Percentiles rank a stretch among this genome's conserved stretches.
phyloP scores from a whole-genome alignment of 2,329 filamentous ascomycete species.

The Didymella pomorum region DNA sequence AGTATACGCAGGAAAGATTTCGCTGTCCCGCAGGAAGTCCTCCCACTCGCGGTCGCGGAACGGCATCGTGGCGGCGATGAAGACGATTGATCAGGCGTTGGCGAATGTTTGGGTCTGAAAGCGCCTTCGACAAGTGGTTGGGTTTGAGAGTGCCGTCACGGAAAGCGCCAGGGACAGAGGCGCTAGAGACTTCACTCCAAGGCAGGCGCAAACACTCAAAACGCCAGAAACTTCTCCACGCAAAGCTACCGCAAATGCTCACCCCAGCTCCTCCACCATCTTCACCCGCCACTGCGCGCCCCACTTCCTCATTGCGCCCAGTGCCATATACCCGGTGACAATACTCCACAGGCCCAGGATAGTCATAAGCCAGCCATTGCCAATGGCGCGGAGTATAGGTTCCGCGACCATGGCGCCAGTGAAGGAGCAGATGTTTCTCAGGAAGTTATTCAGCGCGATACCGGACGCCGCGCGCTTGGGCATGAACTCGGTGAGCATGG shows the following conservation, averaged over 20 bases:
- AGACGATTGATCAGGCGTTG: too few species aligned
- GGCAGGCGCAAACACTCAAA: too few species aligned
- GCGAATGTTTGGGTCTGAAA: too few species aligned
- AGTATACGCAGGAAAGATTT: slow-evolving; percentile 33
- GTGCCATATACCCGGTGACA: slow-evolving; percentile 55
- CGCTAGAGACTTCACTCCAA: too few species aligned
- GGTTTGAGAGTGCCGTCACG: too few species aligned
- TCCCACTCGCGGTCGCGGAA: slow-evolving; percentile 30
- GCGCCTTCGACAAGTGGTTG: too few species aligned
- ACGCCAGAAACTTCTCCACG: not conserved
- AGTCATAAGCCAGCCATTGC: slow-evolving; percentile 53
- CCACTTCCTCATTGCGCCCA: slow-evolving; percentile 69
- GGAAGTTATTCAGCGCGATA: slow-evolving; percentile 53
- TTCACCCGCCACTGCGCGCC: slow-evolving; percentile 68
- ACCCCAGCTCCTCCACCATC: slow-evolving; percentile 61
- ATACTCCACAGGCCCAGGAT: slow-evolving; percentile 59
- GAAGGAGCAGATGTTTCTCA: slow-evolving; percentile 50
- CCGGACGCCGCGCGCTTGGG: slow-evolving; percentile 46
- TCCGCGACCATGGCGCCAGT: slow-evolving; percentile 49
- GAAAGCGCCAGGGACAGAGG: too few species aligned
- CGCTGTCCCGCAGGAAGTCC: slow-evolving; percentile 29
- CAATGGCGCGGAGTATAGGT: slow-evolving; percentile 46
- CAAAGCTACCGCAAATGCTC: slow-evolving; percentile 18
- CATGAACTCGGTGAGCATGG: slow-evolving; percentile 54
- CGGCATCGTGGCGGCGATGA: slow-evolving; percentile 19